These are phyloP conservation scores for Cubamyces lactineus DNA, from an alignment of 768 basidiomycete species.

Conservation along the genomic window DNA sequence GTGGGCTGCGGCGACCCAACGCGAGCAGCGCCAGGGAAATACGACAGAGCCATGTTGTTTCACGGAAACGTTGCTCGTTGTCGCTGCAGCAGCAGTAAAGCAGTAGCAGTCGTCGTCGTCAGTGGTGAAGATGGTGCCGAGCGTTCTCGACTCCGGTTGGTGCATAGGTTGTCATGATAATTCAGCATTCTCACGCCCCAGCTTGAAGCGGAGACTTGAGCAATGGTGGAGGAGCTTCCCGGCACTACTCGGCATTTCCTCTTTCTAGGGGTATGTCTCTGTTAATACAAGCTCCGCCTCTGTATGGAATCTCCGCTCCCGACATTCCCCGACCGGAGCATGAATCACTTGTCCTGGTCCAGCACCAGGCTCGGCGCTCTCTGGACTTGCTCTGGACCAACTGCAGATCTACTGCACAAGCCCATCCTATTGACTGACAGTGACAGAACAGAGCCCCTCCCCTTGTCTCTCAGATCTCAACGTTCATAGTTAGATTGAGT, in stretches of 20 bases:
- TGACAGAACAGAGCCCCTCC: too few species aligned
- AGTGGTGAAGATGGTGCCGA: slow-evolving; percentile 24
- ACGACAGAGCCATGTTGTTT: slow-evolving; percentile 34
- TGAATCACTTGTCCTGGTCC: not conserved
- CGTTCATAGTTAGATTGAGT: too few species aligned
- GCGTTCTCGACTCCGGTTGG: not conserved
- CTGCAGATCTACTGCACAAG: too few species aligned
- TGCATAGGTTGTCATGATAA: slow-evolving; percentile 17
- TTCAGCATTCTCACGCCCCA: slow-evolving; percentile 19
- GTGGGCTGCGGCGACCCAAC: slow-evolving; percentile 25
- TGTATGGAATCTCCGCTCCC: not conserved
- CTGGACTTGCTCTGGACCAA: not conserved
- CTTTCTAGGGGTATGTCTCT: not conserved
- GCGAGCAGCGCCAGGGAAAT: slow-evolving; percentile 29
- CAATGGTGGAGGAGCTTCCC: not conserved
- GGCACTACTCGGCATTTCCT: not conserved
- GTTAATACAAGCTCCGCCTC: not conserved
- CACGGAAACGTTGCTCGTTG: slow-evolving; percentile 19
- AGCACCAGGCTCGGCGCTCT: not conserved
- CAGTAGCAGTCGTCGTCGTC: slow-evolving; percentile 22
- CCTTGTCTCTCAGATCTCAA: too few species aligned
- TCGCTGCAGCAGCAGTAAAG: slow-evolving; percentile 18
- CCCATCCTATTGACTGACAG: too few species aligned
- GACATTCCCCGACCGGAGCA: not conserved
- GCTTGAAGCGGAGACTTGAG: not conserved